Conservation (phyloP, 371 early-diverging fungal genomes). For the Rhizopus delemar region DNA sequence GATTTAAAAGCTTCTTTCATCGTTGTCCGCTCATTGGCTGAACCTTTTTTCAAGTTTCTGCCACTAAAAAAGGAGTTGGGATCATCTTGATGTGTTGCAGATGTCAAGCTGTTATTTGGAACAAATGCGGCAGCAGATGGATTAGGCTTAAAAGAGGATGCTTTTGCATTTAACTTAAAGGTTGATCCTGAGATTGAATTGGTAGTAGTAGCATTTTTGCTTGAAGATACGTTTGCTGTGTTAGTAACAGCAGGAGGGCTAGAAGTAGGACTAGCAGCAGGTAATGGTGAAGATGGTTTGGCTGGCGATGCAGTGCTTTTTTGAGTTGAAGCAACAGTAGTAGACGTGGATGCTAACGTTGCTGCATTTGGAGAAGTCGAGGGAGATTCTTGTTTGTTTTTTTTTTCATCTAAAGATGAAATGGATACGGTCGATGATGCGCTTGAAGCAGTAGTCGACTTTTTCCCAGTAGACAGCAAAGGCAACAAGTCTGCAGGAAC, state of each 20-base stretch:
- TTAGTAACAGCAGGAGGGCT: constrained; percentile 10
- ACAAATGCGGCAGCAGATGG: constrained; percentile 77
- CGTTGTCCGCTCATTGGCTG: constrained; percentile 20
- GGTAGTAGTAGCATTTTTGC: constrained; percentile 18
- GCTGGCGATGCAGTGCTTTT: neutral
- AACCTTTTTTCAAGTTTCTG: constrained; percentile 25
- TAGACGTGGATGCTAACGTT: neutral
- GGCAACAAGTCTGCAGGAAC: constrained; percentile 76
- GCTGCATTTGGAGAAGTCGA: constrained; percentile 2
- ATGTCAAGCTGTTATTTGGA: constrained; percentile 47
- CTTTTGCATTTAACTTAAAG: constrained; percentile 86
- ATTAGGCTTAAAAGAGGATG: constrained; percentile 87
- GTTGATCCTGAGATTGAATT: constrained; percentile 26
- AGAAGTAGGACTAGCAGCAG: constrained; percentile 4
- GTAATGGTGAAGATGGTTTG: neutral
- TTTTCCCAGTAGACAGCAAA: constrained; percentile 63
- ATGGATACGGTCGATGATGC: neutral
- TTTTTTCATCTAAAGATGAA: constrained; percentile 4
- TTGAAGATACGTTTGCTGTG: constrained; percentile 8
- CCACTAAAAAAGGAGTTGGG: constrained; percentile 39
- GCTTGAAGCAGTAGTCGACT: constrained; percentile 8
- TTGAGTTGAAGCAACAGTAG: constrained; percentile 1
- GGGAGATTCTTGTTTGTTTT: constrained; percentile 1
- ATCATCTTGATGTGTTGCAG: constrained; percentile 2
- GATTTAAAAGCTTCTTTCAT: constrained; percentile 38